Evolutionary conservation across 345 rosid genomes (phyloP), one percentile per base, ranked within the genome.

Genomic region (Hibiscus syriacus): DNA sequence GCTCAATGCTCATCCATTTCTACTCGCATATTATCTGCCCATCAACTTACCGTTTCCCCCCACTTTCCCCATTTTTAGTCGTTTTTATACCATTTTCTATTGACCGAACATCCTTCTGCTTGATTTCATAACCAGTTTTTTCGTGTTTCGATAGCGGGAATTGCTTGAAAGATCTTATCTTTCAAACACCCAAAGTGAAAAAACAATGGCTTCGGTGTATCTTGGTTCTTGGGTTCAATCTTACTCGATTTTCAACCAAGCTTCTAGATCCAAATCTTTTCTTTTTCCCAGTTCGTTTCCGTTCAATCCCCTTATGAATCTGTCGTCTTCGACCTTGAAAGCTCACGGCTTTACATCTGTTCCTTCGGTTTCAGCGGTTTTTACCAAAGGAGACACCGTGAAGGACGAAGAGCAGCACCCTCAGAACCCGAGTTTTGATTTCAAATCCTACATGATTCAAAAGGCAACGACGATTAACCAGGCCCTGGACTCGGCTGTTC

Each of bases 361-460:
- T 29, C 45, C 56, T 58, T 73, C 80, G 39, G 72, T 81, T 55
- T 45, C 50, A 45, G 6, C 50, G 6, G n/a, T n/a, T n/a, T n/a
- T n/a, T n/a, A n/a, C n/a, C n/a, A n/a, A n/a, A n/a, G n/a, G n/a
- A n/a, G n/a, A n/a, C n/a, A n/a, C n/a, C n/a, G n/a, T n/a, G 50
- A 62, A 68, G 19, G 74, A 81, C 22, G 79, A 80, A 57, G 79
- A 81, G 8, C 61, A 64, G 13, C 55, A 68, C n/a, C 46, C 52
- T 55, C 77, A 66, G 16, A 74, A 26, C 5, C 80, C 88, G 76
- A 19, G 76, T 19, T 88, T 90, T 68, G 88, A 93, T 84, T 87
- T 93, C 88, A 85, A 83, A 78, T 64, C 87, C 6, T 93, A 90
- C 83, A 89, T 93, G 82, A 38, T 82, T 14, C 71, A 63, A 17